These are phyloP conservation scores for Lenwebbia sp. DNA, from an alignment of 345 rosid species.

Conservation along the genomic window DNA sequence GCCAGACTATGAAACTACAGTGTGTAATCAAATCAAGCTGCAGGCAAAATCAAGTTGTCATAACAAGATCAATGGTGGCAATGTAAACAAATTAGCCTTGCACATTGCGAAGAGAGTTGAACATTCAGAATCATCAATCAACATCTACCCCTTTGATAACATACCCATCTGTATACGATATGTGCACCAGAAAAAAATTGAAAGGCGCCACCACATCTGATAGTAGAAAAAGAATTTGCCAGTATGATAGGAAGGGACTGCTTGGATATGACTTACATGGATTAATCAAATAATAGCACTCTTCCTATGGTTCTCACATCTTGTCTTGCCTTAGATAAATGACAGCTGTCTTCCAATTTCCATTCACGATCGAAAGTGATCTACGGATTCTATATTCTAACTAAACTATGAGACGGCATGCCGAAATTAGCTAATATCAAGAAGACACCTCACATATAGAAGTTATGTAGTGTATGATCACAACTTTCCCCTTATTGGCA, in stretches of 20 bases:
- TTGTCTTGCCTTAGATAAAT: background rate
- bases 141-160: background rate
- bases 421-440: background rate
- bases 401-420: background rate
- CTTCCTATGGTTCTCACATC: background rate
- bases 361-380: background rate
- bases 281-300: background rate
- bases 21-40: background rate
- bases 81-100: background rate
- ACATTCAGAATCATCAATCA: background rate
- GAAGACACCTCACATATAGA: background rate
- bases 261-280: background rate
- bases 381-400: background rate
- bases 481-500: background rate
- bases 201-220: background rate
- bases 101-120: background rate
- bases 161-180: background rate
- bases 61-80: background rate
- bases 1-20: background rate
- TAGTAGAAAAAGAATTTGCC: background rate
- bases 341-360: background rate
- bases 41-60: background rate
- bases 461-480: background rate
- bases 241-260: background rate
- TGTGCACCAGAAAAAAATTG: background rate